These are phyloP conservation scores for Rubroboletus pulcherrimus DNA, from an alignment of 768 basidiomycete species.

Conservation along the genomic window DNA sequence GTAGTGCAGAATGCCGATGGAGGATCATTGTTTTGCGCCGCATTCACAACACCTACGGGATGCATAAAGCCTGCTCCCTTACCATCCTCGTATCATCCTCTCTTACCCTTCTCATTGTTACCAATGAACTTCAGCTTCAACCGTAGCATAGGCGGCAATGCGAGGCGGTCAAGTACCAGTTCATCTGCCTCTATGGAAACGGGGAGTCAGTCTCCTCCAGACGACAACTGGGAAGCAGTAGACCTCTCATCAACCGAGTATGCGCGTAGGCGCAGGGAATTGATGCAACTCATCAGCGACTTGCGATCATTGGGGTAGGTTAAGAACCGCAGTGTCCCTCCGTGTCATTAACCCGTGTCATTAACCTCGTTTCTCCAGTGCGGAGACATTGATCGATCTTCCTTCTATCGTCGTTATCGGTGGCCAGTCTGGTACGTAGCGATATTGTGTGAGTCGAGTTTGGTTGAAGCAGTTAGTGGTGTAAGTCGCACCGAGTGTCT, in stretches of 20 bases:
- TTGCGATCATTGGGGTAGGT: conserved; percentile 41
- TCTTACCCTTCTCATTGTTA: not conserved
- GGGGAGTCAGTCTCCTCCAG: conserved; percentile 8
- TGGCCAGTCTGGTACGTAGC: conserved; percentile 52
- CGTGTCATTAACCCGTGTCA: too few relatives aligned
- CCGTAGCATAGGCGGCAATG: not conserved
- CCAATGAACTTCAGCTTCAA: conserved; percentile 3
- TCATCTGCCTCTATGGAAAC: not conserved
- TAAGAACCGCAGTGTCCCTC: not conserved
- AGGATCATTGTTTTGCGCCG: not conserved
- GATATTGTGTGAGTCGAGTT: too few relatives aligned
- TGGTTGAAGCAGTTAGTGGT: conserved; percentile 55
- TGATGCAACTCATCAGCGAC: conserved; percentile 38
- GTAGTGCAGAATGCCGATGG: not conserved
- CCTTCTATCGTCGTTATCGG: conserved; percentile 57
- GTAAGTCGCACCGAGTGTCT: conserved; percentile 30
- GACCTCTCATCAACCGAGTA: conserved; percentile 36
- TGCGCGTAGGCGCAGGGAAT: conserved; percentile 36
- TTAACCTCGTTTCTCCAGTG: conserved; percentile 27
- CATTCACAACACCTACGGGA: not conserved
- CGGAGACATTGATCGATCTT: conserved; percentile 37
- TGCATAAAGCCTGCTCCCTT: conserved; percentile 9
- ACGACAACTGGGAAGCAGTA: conserved; percentile 9
- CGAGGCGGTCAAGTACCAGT: not conserved
- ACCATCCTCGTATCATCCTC: not conserved